Conservation (phyloP, 768 basidiomycete species). For the Hericium erinaceus region DNA sequence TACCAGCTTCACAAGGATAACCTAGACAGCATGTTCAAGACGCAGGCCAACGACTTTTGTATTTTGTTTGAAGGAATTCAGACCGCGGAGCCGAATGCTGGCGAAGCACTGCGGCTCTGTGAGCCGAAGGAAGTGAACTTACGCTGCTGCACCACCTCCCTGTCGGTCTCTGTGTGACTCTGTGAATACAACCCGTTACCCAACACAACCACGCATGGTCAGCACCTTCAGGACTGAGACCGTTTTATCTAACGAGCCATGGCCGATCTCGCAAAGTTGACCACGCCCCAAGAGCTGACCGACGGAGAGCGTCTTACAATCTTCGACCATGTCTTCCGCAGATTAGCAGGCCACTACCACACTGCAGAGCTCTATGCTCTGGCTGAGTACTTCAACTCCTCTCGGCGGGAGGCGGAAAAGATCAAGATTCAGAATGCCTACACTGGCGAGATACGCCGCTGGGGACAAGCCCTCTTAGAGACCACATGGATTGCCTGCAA, state of each 20-base stretch:
- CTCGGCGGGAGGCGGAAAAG: slow-evolving; percentile 14
- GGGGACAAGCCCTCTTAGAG: slow-evolving; percentile 35
- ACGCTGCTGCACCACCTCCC: no score
- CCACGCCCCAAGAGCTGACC: slow-evolving; percentile 32
- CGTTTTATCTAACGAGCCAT: background rate
- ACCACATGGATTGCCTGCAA: slow-evolving; percentile 37
- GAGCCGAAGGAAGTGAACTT: no score
- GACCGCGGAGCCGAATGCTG: no score
- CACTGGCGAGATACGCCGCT: slow-evolving; percentile 28
- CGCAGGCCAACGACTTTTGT: no score
- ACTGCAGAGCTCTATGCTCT: slow-evolving; percentile 30
- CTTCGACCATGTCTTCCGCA: slow-evolving; percentile 34
- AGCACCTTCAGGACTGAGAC: no score
- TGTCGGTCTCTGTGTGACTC: no score
- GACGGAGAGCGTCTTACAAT: slow-evolving; percentile 26
- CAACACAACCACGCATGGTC: no score
- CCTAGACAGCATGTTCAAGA: no score
- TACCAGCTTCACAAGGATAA: no score
- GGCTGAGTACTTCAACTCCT: slow-evolving; percentile 24
- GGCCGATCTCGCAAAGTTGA: slow-evolving; percentile 19
- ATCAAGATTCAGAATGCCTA: slow-evolving; percentile 20
- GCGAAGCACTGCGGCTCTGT: no score
- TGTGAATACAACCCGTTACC: no score
- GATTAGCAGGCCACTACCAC: slow-evolving; percentile 39
- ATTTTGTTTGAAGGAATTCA: no score